phyloP scores from a whole-genome alignment of 2,329 filamentous ascomycete genomes.

The Colletotrichum melonis region DNA sequence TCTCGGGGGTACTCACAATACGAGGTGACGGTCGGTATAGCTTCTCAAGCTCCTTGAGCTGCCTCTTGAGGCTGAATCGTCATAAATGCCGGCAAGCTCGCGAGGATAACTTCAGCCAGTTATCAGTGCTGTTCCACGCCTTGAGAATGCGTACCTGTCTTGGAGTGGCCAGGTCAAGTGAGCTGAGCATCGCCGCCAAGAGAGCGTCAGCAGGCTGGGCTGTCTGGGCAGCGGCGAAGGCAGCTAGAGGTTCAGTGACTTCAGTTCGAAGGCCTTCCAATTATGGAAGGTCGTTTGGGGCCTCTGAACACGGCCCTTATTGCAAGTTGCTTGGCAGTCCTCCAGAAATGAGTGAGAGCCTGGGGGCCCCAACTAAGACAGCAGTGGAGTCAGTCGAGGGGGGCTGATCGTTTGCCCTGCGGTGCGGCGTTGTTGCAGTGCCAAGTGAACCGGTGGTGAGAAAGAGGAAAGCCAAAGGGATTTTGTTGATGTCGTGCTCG shows the following conservation, averaged over 20 bases:
- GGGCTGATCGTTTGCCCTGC: conserved; percentile 1
- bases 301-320: not conserved
- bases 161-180: not conserved
- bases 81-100: conserved; percentile 26
- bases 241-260: not conserved
- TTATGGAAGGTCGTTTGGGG: conserved; percentile 24
- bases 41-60: not conserved
- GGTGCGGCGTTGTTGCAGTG: conserved; percentile 8
- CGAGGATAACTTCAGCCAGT: not conserved
- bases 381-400: not conserved
- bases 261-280: not conserved
- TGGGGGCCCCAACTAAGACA: not conserved
- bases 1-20: not conserved
- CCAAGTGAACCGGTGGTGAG: conserved; percentile 8
- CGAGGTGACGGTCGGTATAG: not conserved
- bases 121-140: not conserved
- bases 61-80: conserved; percentile 15
- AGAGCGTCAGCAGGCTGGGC: conserved; percentile 27
- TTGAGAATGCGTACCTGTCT: not conserved
- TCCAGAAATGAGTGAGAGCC: not conserved
- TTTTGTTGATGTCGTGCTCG: conserved; percentile 30
- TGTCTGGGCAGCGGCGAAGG: conserved; percentile 20
- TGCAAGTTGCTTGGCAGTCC: conserved; percentile 10
- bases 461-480: not conserved
- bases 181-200: conserved; percentile 19